Conservation (phyloP, 352 stramenopile genomes). For the Saprolegnia parasitica region DNA sequence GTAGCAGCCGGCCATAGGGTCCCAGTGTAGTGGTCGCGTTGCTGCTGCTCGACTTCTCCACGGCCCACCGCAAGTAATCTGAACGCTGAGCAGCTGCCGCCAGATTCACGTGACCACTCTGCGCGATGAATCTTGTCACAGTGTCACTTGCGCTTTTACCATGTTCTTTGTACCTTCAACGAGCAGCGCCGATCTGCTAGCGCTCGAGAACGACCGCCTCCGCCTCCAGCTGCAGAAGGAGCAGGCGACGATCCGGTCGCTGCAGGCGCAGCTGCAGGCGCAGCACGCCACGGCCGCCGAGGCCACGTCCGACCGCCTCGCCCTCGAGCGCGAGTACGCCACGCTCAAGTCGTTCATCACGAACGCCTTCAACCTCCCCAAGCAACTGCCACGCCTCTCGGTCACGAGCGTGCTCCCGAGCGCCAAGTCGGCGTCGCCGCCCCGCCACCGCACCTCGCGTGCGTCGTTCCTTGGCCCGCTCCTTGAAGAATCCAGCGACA, state of each 20-base stretch:
- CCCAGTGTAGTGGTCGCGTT: too few relatives aligned
- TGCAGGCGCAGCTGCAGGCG: not conserved
- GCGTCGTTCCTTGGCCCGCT: not conserved
- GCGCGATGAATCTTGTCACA: not conserved
- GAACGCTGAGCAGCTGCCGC: too few relatives aligned
- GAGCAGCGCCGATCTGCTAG: conserved; percentile 8
- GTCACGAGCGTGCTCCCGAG: not conserved
- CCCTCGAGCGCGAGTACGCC: conserved; percentile 2
- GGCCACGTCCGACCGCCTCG: not conserved
- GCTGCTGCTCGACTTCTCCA: too few relatives aligned
- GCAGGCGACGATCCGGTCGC: not conserved
- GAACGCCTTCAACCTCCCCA: not conserved
- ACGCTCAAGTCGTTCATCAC: conserved; percentile 6
- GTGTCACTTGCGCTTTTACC: not conserved
- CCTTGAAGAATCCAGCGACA: not conserved
- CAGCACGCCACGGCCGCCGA: not conserved
- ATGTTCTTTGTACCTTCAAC: conserved; percentile 16
- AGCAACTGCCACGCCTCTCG: not conserved
- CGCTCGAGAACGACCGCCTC: conserved; percentile 28
- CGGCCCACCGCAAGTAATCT: too few relatives aligned
- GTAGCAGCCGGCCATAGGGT: too few relatives aligned
- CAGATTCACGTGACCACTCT: not conserved
- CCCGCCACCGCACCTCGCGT: not conserved
- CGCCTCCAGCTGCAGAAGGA: conserved; percentile 3
- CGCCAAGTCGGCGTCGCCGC: not conserved